Evolutionary conservation across 1,284 basidiomycete species (phyloP).

Genomic region (Fistulinella staudtii): DNA sequence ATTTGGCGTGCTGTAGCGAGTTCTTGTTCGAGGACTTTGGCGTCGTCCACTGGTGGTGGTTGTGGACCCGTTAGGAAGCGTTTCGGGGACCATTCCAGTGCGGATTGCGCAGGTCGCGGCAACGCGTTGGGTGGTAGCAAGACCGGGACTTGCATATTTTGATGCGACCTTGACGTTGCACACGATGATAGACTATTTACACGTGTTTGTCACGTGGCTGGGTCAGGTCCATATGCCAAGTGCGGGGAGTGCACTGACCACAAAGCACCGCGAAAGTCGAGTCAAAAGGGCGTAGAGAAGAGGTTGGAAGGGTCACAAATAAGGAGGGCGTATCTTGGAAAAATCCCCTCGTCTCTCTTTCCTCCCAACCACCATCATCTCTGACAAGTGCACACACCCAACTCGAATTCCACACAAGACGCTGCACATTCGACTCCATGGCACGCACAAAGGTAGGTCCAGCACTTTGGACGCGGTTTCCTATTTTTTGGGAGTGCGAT

Average conservation of each 20-base stretch:
- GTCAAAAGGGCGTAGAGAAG: constrained; percentile 15
- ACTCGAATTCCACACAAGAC: constrained; percentile 5
- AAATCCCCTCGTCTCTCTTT: constrained; percentile 13
- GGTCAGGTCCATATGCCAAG: no score
- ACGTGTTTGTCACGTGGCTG: constrained; percentile 9
- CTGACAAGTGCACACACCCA: no score
- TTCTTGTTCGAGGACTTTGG: constrained; percentile 71
- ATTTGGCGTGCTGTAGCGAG: constrained; percentile 66
- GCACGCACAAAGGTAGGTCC: constrained; percentile 29
- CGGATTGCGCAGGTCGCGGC: constrained; percentile 34
- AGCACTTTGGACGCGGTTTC: not conserved
- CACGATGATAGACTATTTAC: not conserved
- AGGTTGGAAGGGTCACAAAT: constrained; percentile 6
- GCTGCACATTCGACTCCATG: constrained; percentile 20
- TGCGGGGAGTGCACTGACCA: constrained; percentile 18
- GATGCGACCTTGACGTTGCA: not conserved
- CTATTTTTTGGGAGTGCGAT: constrained; percentile 2
- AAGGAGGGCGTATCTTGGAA: constrained; percentile 9
- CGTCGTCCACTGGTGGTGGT: constrained; percentile 74
- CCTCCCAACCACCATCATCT: constrained; percentile 22
- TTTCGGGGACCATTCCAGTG: constrained; percentile 54
- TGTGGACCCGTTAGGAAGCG: constrained; percentile 50
- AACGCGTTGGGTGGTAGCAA: constrained; percentile 41
- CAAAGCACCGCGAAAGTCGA: constrained; percentile 23
- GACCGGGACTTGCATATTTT: constrained; percentile 27